Percentiles rank a stretch among this genome's conserved stretches.
Evolutionary conservation across 2,329 filamentous ascomycete species (phyloP).

Genomic region (Tolypocladium sp.): DNA sequence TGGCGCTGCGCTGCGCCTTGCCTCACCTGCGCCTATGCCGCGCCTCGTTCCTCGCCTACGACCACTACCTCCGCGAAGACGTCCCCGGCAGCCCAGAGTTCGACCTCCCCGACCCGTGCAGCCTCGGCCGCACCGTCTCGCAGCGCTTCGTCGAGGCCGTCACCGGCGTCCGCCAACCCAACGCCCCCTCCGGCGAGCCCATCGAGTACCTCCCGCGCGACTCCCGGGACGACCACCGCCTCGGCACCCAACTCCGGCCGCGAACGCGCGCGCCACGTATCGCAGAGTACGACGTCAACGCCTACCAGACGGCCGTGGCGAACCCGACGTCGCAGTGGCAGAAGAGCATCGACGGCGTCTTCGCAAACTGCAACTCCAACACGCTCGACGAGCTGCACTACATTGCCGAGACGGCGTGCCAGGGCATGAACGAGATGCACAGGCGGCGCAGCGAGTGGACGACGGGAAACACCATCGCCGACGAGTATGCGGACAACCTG

Average conservation of each 20-base stretch:
- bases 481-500: conserved; percentile 21
- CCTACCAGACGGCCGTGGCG: conserved; percentile 25
- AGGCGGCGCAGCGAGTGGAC: conserved; percentile 19
- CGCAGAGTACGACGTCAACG: conserved; percentile 25
- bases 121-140: conserved; percentile 28
- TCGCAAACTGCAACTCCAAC: conserved; percentile 32
- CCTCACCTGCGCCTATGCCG: conserved; percentile 30
- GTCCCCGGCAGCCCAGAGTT: conserved; percentile 19
- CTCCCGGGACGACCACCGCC: conserved; percentile 13
- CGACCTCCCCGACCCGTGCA: conserved; percentile 32
- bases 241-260: conserved; percentile 12
- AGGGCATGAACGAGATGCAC: conserved; percentile 35
- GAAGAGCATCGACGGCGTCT: conserved; percentile 33
- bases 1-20: conserved; percentile 25
- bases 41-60: conserved; percentile 34
- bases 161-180: conserved; percentile 28
- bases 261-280: conserved; percentile 15
- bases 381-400: conserved; percentile 34
- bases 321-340: conserved; percentile 33
- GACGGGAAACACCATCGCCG: conserved; percentile 17
- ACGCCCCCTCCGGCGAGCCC: conserved; percentile 18
- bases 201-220: conserved; percentile 24
- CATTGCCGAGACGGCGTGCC: conserved; percentile 33
- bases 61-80: conserved; percentile 27
- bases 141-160: conserved; percentile 39